Base-by-base conservation (phyloP, 2,329 filamentous ascomycete genomes). In the Botrytis squamosa region DNA sequence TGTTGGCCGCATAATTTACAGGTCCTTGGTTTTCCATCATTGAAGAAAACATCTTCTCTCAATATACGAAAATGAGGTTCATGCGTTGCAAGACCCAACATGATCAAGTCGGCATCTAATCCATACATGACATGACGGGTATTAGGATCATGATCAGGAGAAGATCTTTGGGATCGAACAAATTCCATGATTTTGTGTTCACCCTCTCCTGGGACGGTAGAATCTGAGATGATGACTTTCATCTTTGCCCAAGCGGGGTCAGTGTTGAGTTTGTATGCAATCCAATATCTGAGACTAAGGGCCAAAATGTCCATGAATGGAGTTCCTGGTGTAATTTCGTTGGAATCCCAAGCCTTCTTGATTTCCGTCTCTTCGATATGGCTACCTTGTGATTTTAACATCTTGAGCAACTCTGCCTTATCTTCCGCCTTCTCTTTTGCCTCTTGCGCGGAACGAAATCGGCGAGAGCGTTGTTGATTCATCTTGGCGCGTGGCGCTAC, bases 101-200 rank as follows among this genome's bases (percentile, higher is more conserved):
- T 99, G 84, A 99, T 99, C 77, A 99, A 86, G 87, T 99, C 96
- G 75, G 96, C 97, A 85, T 99, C 96, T 77, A 99, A 87, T 68
- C 96, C 96, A 81, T 99, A 99, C 76, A 99, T 98, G 79, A 99
- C 97, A 84, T 99, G 96, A 75, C 93, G 92, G 36, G 96, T 98
- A 82, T 99, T 98, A 38, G 96, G 96, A 80, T 99, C 92, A 83
- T 99, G 94, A 77, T 97, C 92, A 8, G 95, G 92, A 71, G 93
- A 96, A 68, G 92, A 90, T 80, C 96, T 91, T 83, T 99, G 97
- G 55, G 95, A 97, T 80, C 96, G 91, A 77, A 99, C 90, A 82
- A 98, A 99, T 78, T 96, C 91, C 96, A 99, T 99, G 81, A 99
- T 98, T 84, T 99, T 99, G 83, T 99, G 96, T 85, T 99, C 96